Base-by-base conservation (phyloP, 2,329 filamentous ascomycete species). In the Colletotrichum musicola region DNA sequence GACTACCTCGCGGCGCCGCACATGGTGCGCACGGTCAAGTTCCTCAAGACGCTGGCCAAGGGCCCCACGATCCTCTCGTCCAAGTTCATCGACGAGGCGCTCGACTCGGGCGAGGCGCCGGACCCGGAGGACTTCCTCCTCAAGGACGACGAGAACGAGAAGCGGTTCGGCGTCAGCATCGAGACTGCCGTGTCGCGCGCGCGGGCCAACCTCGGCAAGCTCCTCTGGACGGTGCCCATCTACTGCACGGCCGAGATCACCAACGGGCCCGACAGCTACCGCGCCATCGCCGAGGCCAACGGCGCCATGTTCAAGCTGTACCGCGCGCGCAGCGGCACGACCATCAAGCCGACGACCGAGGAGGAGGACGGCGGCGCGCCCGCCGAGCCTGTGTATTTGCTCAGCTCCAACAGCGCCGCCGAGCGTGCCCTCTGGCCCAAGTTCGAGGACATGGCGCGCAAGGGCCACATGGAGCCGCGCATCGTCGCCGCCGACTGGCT, bases 401-500 rank as follows among this genome's bases (percentile, higher is more conserved):
- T 99, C 47, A 95, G 90, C 68, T 92, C 92, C 20, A 84, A 85
- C 4, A 87, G 84, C 55, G 77, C 85, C 9, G 86, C 89, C 2
- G 95, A 98, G 78, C 87, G 87, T 77, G 86, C 87, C 71, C 81
- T 97, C 64, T 98, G 95, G 93, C 83, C 86, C 14, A 90, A 89
- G 68, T 99, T 99, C 78, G 85, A 89, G 64, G 89, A 92, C 59
- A 90, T 97, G 88, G 95, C 93, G 2, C 82, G 86, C 71, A 91
- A 90, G 73, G 91, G 93, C 51, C 91, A 93, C 76, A 94, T 95
- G 87, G 87, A 90, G 72, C 91, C 95, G 3, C 86, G 92, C 61
- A 90, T 99, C 47, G 94, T 98, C 25, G 88, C 88, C 54, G 88
- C 92, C 3, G 95, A 99, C 77, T 99, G 96, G 96, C 79, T 99